Evolutionary conservation across 169 alveolate genomes (phyloP).

Genomic region (Miamiensis avidus): DNA sequence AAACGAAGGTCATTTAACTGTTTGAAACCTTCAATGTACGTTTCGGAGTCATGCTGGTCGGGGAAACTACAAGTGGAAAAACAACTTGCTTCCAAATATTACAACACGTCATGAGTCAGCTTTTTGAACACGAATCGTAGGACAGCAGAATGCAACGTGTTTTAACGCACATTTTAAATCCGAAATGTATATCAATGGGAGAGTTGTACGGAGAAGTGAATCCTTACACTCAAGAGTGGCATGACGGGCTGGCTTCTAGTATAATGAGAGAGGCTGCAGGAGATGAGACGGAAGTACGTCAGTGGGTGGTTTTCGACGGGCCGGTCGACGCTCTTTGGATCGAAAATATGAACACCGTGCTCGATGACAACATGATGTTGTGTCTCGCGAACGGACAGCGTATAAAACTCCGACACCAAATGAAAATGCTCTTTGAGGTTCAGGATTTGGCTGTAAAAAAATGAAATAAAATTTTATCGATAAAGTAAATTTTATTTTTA

Average conservation of each 20-base stretch:
- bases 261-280: conserved; percentile 75
- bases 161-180: conserved; percentile 65
- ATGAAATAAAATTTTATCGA: no score
- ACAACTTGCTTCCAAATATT: conserved; percentile 67
- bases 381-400: conserved; percentile 77
- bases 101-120: conserved; percentile 71
- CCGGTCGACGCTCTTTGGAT: conserved; percentile 90
- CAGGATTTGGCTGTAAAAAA: conserved; percentile 39
- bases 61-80: conserved; percentile 81
- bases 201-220: conserved; percentile 82
- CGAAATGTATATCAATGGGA: conserved; percentile 83
- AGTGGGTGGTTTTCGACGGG: conserved; percentile 87
- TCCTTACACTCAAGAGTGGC: conserved; percentile 84
- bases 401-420: conserved; percentile 60
- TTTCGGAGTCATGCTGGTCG: conserved; percentile 85
- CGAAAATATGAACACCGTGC: conserved; percentile 87
- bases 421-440: conserved; percentile 78
- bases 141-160: conserved; percentile 68
- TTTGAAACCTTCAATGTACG: conserved; percentile 85
- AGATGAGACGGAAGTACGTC: conserved; percentile 68
- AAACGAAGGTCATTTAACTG: conserved; percentile 68
- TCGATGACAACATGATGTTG: conserved; percentile 84
- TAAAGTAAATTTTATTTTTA: no score
- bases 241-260: conserved; percentile 81
- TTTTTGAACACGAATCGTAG: conserved; percentile 46